phyloP scores from a whole-genome alignment of 768 basidiomycete species.

The Cubamyces lactineus region DNA sequence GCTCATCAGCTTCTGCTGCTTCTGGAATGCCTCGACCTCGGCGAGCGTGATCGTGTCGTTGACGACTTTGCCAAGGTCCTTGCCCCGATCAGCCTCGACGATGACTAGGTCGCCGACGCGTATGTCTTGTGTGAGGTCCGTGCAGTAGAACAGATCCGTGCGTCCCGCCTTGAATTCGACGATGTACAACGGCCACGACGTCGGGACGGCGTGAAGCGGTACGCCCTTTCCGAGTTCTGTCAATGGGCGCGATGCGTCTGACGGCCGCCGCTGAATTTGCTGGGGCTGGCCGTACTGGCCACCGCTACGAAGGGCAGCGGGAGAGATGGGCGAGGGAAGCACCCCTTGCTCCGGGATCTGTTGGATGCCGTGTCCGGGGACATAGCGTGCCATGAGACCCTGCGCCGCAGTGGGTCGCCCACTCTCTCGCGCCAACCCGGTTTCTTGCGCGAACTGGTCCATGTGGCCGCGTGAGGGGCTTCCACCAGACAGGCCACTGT shows the following conservation, averaged over 20 bases:
- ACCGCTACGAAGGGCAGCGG: constrained; percentile 36
- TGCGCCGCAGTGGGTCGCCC: constrained; percentile 30
- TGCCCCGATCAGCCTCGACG: constrained; percentile 95
- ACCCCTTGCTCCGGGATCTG: constrained; percentile 48
- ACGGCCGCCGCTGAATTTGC: constrained; percentile 41
- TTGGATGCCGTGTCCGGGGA: constrained; percentile 67
- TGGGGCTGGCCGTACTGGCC: constrained; percentile 21
- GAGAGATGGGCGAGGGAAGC: constrained; percentile 61
- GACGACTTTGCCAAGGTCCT: constrained; percentile 89
- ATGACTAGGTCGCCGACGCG: constrained; percentile 91
- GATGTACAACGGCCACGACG: constrained; percentile 90
- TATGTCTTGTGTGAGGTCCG: constrained; percentile 66
- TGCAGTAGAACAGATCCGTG: constrained; percentile 92
- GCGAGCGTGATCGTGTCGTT: constrained; percentile 89
- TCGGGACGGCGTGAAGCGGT: constrained; percentile 79
- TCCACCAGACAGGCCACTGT: constrained; percentile 55
- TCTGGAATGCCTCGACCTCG: constrained; percentile 91
- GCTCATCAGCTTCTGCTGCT: constrained; percentile 61
- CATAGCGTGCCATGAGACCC: constrained; percentile 60
- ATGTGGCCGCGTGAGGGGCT: constrained; percentile 51
- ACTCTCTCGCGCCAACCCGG: constrained; percentile 33
- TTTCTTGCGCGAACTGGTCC: constrained; percentile 49
- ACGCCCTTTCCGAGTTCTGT: constrained; percentile 85
- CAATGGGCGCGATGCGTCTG: constrained; percentile 43
- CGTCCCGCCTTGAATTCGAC: constrained; percentile 98